Evolutionary conservation across 2,329 filamentous ascomycete genomes (phyloP).

Genomic region (Clonostachys sp.): DNA sequence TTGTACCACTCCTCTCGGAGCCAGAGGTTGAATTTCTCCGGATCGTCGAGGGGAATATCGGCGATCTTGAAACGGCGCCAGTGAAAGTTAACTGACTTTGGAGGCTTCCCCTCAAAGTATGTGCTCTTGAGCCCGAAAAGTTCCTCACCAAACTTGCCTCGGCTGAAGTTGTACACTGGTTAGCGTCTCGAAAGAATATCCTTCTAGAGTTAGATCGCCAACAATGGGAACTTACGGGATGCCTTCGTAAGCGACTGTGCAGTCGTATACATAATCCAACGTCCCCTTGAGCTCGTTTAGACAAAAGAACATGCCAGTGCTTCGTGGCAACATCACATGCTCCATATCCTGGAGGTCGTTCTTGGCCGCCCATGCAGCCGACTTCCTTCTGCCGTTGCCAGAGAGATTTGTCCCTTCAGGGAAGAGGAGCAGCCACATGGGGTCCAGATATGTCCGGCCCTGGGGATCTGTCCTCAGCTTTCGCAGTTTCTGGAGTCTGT

Average conservation of each 20-base stretch:
- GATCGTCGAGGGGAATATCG: conserved; percentile 75
- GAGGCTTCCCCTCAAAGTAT: conserved; percentile 82
- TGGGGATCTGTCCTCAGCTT: conserved; percentile 45
- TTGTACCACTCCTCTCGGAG: conserved; percentile 83
- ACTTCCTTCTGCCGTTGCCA: conserved; percentile 64
- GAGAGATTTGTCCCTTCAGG: conserved; percentile 85
- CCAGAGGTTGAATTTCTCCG: conserved; percentile 77
- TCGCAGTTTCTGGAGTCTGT: conserved; percentile 68
- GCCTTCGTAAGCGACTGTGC: conserved; percentile 93
- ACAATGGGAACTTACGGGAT: conserved; percentile 65
- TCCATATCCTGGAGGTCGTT: conserved; percentile 66
- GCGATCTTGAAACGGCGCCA: conserved; percentile 82
- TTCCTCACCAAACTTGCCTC: conserved; percentile 81
- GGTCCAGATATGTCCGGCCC: conserved; percentile 56
- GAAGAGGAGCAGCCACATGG: conserved; percentile 89
- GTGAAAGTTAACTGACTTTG: conserved; percentile 94
- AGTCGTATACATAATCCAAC: conserved; percentile 84
- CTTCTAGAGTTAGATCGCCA: background rate
- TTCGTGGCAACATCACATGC: conserved; percentile 73
- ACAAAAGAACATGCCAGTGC: conserved; percentile 77
- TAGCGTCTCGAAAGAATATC: background rate
- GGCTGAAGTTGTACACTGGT: conserved; percentile 35
- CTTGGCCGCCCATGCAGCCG: conserved; percentile 73
- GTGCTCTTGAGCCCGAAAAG: conserved; percentile 84
- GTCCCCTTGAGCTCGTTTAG: conserved; percentile 69